Evolutionary conservation across 192 early-diverging fungal species (phyloP).

Genomic region (Phlyctochytrium bullatum): DNA sequence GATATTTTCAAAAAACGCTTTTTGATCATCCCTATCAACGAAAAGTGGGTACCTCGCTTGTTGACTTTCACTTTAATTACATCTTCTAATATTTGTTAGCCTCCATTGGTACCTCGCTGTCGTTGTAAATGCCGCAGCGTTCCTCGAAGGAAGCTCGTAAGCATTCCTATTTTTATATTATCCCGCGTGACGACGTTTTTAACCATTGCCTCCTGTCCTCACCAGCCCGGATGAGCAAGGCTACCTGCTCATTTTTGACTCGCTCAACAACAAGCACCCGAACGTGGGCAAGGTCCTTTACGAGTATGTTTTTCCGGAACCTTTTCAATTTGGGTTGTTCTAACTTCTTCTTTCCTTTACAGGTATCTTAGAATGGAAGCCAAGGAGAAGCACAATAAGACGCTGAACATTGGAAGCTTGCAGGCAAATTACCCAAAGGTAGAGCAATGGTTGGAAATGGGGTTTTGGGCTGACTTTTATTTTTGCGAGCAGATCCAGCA

Average conservation of each 20-base stretch:
- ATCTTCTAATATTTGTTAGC: slow-evolving; percentile 23
- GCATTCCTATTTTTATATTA: too few relatives aligned
- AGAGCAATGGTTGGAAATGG: not conserved
- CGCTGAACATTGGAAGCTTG: slow-evolving; percentile 16
- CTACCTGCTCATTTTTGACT: slow-evolving; percentile 65
- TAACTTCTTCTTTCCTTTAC: too few relatives aligned
- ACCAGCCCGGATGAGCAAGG: too few relatives aligned
- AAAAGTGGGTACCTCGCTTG: slow-evolving; percentile 54
- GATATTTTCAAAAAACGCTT: slow-evolving; percentile 75
- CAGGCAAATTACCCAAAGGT: slow-evolving; percentile 62
- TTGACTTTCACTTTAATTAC: not conserved
- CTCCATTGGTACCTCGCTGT: slow-evolving; percentile 89
- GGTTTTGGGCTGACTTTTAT: not conserved
- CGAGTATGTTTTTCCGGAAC: slow-evolving; percentile 37
- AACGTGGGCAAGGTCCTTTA: slow-evolving; percentile 35
- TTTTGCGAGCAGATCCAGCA: slow-evolving; percentile 48
- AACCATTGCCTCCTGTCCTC: too few relatives aligned
- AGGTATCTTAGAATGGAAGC: slow-evolving; percentile 58
- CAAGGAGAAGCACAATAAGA: slow-evolving; percentile 44
- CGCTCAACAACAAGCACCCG: slow-evolving; percentile 49
- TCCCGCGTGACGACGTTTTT: too few relatives aligned
- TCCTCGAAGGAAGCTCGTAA: too few relatives aligned
- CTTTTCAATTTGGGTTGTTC: slow-evolving; percentile 25
- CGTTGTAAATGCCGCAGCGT: slow-evolving; percentile 74
- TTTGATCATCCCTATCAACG: slow-evolving; percentile 84